Evolutionary conservation across 2,329 filamentous ascomycete genomes (phyloP), one percentile per base, ranked within the genome.

Genomic region (Aspergillus proliferans): DNA sequence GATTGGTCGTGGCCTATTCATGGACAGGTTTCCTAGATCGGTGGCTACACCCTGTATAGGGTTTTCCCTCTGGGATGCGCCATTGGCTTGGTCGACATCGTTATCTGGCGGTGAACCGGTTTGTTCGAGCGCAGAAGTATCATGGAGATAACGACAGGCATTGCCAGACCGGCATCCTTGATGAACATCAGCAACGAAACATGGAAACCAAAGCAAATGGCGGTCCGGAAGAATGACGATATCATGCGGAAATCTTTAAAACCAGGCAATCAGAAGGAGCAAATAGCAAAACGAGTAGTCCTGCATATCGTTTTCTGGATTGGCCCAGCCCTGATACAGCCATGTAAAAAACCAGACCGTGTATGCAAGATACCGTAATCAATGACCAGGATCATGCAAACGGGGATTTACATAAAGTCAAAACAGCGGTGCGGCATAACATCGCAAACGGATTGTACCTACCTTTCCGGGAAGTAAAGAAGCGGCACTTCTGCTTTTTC

Each of bases 111-210:
- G 47, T 45, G 53, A 19, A 39, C 51, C 42, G 21, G 53, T 57
- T 38, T 51, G 50, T 42, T 58, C 52, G 38, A 47, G 36, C 41
- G 52, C 52, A 44, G 58, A 52, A 49, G 48, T 56, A 62, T 73
- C 71, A 58, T 81, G 78, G 54, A 71, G 59, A 61, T 73, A 81
- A 28, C 70, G 73, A 57, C 79, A 81, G 45, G 70, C 60, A 54
- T 71, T 67, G 47, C 78, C 78, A 52, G 75, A 71, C 58, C 77
- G 70, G 64, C 79, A 81, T 51, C 79, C 75, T 77, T 54, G 36
- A 47, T 19, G 12, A 33, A 47, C 38, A 51, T 67, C 47, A 66
- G 64, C 41, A 48, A 54, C 33, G 36, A 36, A 8, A 21, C 24
- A 38, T 36, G 40, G 4, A 43, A 33, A 36, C 14, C 15, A 38